phyloP scores from a whole-genome alignment of 148 eudicot genomes.

The Rheum nobile region DNA sequence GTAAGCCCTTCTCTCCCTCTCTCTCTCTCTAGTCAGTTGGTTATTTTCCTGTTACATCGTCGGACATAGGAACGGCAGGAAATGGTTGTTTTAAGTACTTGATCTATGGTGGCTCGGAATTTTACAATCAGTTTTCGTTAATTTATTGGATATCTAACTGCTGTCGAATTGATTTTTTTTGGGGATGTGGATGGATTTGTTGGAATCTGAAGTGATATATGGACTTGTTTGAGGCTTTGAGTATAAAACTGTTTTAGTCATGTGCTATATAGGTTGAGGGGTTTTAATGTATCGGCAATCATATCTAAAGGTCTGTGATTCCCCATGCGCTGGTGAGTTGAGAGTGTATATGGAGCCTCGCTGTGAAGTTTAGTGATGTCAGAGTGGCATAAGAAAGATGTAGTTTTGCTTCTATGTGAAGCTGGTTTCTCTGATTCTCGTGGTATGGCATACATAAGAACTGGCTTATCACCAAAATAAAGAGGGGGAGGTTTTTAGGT shows the following conservation, averaged over 20 bases:
- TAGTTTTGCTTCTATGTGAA: background rate
- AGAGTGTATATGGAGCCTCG: background rate
- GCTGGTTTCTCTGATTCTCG: background rate
- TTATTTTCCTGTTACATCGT: background rate
- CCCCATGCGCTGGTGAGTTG: background rate
- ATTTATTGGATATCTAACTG: background rate
- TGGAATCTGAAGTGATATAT: background rate
- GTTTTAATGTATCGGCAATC: background rate
- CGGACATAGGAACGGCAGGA: background rate
- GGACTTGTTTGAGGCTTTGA: background rate
- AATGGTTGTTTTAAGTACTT: background rate
- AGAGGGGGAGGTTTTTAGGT: background rate
- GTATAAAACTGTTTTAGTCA: background rate
- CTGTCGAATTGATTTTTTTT: background rate
- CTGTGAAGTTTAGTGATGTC: background rate
- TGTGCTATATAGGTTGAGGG: background rate
- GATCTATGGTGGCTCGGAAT: background rate
- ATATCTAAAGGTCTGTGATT: background rate
- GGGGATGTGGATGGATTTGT: background rate
- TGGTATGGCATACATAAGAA: background rate
- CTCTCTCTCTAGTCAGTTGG: background rate
- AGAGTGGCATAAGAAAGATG: background rate
- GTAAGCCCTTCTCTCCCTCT: slow-evolving; percentile 28
- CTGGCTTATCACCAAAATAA: background rate
- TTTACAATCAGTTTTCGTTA: background rate